A percentile compares a stretch with the other conserved stretches of the same genome.
phyloP scores from a whole-genome alignment of 2,329 filamentous ascomycete genomes.

The Diplodia sapinea region DNA sequence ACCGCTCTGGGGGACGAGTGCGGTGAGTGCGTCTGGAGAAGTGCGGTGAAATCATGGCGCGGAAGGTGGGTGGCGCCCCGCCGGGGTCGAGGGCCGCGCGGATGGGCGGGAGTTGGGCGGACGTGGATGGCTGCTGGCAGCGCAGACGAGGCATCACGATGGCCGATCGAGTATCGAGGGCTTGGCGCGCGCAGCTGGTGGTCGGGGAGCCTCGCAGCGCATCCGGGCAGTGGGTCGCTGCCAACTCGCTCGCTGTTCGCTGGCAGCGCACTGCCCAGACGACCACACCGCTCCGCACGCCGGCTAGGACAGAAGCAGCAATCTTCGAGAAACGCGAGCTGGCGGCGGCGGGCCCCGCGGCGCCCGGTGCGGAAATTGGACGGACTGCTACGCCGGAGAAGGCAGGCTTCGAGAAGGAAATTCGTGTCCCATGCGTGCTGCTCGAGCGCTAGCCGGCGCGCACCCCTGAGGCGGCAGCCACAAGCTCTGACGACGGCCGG shows the following conservation, averaged over 20 bases:
- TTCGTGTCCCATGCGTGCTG: conserved; percentile 36
- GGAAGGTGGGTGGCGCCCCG: conserved; percentile 22
- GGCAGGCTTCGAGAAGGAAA: conserved; percentile 42
- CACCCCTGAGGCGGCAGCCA: conserved; percentile 38
- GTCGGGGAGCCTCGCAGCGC: conserved; percentile 20
- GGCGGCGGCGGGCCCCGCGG: conserved; percentile 39
- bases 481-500: conserved; percentile 34
- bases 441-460: conserved; percentile 39
- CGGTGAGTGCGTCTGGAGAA: conserved; percentile 26
- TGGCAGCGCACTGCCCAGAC: conserved; percentile 21
- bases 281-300: conserved; percentile 17
- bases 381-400: conserved; percentile 37
- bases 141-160: neutral
- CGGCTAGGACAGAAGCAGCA: conserved; percentile 40
- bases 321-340: conserved; percentile 47
- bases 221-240: conserved; percentile 26
- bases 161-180: conserved; percentile 9
- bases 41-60: conserved; percentile 29
- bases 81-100: conserved; percentile 18
- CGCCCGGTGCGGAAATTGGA: conserved; percentile 43
- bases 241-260: conserved; percentile 5
- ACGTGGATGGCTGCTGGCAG: conserved; percentile 19
- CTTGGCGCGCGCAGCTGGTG: conserved; percentile 20
- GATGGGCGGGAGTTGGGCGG: conserved; percentile 14
- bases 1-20: conserved; percentile 22